Base-by-base conservation (phyloP, 139 green algal genomes). In the Nannochloris sp. region DNA sequence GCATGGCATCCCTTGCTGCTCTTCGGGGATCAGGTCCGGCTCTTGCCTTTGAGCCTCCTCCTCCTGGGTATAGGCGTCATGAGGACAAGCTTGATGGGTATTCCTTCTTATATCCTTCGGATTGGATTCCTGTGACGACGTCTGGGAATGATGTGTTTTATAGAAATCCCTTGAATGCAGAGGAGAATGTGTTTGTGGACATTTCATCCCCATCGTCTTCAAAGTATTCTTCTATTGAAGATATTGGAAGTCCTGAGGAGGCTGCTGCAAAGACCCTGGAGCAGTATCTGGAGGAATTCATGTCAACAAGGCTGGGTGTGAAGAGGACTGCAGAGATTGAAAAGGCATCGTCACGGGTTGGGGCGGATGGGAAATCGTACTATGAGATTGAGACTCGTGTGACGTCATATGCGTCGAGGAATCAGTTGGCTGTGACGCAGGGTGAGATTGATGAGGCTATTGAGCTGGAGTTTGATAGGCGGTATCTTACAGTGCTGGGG, bases 121-220 rank as follows among this genome's bases (percentile, higher is more conserved):
- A 68, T 49, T 94, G 87, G 85, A 59, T 76, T 12, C 65, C 68
- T 5, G 84, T 96, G 1, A 91, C 84, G 5, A 86, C 76, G 14
- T 85, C 74, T 1, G 90, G 89, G 50, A 95, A 95, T 69, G 90
- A 97, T 56, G 71, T 94, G 11, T 94, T 94, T 65, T 89, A 84
- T 49, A 79, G 92, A 20, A 93, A 94, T 78, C 86, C 87, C 1
- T 67, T 73, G 31, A 86, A 87, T 48, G 75, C 88, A 10, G 89
- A 96, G 29, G 80, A 97, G 69, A 95, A 94, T 68, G 44, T 95
- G 14, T 95, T 96, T 74, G 87, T 98, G 20, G 78, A 91, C 51
- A 79, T 97, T 16, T 89, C 82, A 4, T 97, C 88, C 1, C 91
- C 92, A 12, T 95, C 60, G 0, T 86, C 79, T 11, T 85, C 73